Base-by-base conservation (phyloP, 208 protist genomes). In the Angomonas desouzai region DNA sequence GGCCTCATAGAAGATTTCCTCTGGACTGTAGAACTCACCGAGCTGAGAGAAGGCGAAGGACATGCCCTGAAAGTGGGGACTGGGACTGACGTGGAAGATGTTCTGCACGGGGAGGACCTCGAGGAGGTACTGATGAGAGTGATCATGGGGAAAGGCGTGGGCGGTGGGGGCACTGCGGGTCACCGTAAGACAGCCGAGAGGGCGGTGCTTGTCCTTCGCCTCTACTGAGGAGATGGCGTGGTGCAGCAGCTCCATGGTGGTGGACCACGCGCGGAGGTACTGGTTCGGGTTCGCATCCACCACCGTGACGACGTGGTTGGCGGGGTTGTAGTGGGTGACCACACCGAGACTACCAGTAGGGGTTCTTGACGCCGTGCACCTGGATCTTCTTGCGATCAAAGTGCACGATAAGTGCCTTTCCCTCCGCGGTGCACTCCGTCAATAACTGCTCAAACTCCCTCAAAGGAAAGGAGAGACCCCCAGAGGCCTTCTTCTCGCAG, bases 1-100 rank as follows among this genome's bases (percentile, higher is more conserved):
- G 1, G 88, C 84, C 76, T 94, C 88, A 72, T 94, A 94, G 71
- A 94, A 94, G 62, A 94, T 90, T 66, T 94, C 82, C 72, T 94
- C 84, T 1, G 88, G 88, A 55, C 83, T 92, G 76, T 89, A 94
- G 68, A 87, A 94, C 74, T 79, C 72, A 4, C 83, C 85, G 32
- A 94, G 76, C 73, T 90, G 82, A 1, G 83, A 74, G 59, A 94
- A 94, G 36, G 85, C 88, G 38, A 90, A 79, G 33, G 88, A 94
- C 68, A 94, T 66, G 47, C 81, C 81, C 70, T 94, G 88, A 58
- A 94, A 90, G 64, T 94, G 88, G 30, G 88, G 81, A 43, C 81
- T 89, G 43, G 88, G 84, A 48, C 83, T 92, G 25, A 94, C 85
- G 51, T 89, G 88, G 49, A 94, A 94, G 40, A 85, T 60, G 61